These are phyloP conservation scores for Plectranthus barbatus DNA, from an alignment of 257 asterid genomes.

Conservation along the genomic window DNA sequence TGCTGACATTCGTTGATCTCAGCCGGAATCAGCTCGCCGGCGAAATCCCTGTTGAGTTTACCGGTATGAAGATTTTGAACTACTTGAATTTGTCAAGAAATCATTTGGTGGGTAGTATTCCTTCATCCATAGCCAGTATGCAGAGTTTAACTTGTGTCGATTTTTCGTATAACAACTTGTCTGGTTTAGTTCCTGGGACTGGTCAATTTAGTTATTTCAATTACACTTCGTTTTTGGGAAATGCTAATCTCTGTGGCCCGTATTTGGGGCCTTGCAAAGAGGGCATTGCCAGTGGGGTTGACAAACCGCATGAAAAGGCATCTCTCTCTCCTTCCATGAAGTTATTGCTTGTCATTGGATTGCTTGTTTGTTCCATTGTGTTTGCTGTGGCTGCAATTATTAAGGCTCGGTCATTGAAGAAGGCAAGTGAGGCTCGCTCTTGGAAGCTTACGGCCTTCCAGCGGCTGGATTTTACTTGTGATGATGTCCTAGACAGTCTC, in stretches of 20 bases:
- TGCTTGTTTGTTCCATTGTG: slow-evolving; percentile 79
- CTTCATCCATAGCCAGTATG: slow-evolving; percentile 67
- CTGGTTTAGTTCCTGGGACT: slow-evolving; percentile 88
- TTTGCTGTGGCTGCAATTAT: slow-evolving; percentile 84
- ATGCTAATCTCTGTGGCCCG: slow-evolving; percentile 86
- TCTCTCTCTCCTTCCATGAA: slow-evolving; percentile 70
- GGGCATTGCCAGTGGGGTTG: slow-evolving; percentile 41
- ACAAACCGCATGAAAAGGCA: slow-evolving; percentile 48
- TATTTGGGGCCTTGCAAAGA: slow-evolving; percentile 81
- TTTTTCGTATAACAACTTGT: slow-evolving; percentile 80
- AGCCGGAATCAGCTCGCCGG: slow-evolving; percentile 81
- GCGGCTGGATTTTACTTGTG: slow-evolving; percentile 74
- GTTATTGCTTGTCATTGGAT: slow-evolving; percentile 71
- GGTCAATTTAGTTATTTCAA: slow-evolving; percentile 91
- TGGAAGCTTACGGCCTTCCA: slow-evolving; percentile 98
- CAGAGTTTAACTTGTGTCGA: slow-evolving; percentile 93
- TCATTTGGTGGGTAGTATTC: slow-evolving; percentile 67
- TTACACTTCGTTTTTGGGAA: slow-evolving; percentile 77
- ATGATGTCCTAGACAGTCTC: slow-evolving; percentile 71
- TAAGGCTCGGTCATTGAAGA: slow-evolving; percentile 78
- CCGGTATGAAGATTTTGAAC: slow-evolving; percentile 80
- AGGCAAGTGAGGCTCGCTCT: slow-evolving; percentile 68
- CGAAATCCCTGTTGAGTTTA: slow-evolving; percentile 70
- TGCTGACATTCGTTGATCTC: slow-evolving; percentile 76
- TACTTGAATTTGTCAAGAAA: slow-evolving; percentile 79